phyloP scores from a whole-genome alignment of 2,329 filamentous ascomycete genomes.

The Claviceps maximensis region DNA sequence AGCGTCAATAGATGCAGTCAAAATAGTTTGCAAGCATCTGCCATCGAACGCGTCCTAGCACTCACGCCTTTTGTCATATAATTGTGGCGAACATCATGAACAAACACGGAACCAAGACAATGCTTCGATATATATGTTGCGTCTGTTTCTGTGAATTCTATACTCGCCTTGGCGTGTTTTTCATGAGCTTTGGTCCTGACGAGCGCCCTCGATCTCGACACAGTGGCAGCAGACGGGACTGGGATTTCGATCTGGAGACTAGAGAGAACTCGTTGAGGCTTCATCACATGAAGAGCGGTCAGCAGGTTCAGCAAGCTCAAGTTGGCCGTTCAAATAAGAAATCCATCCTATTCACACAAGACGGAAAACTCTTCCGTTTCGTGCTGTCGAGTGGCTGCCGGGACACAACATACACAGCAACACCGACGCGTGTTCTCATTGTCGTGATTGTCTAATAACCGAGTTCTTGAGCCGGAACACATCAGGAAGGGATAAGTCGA shows the following conservation, averaged over 20 bases:
- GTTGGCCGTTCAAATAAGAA: not conserved
- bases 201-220: not conserved
- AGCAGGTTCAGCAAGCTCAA: not conserved
- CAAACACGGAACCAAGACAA: slow-evolving; percentile 7
- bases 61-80: no score
- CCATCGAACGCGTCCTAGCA: no score
- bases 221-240: not conserved
- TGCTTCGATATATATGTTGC: slow-evolving; percentile 13
- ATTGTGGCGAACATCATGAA: not conserved
- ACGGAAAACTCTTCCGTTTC: no score
- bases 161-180: slow-evolving; percentile 13
- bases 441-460: no score
- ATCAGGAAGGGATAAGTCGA: no score
- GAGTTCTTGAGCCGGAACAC: no score
- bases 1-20: no score
- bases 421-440: no score
- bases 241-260: not conserved
- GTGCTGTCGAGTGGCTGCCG: no score
- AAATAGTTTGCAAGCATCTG: no score
- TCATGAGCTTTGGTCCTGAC: not conserved
- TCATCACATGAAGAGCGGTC: not conserved
- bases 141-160: slow-evolving; percentile 18
- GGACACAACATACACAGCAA: no score
- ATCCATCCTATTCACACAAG: no score
- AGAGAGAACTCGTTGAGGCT: not conserved